phyloP scores from a whole-genome alignment of 1,284 basidiomycete genomes.

The Ganoderma boninense region DNA sequence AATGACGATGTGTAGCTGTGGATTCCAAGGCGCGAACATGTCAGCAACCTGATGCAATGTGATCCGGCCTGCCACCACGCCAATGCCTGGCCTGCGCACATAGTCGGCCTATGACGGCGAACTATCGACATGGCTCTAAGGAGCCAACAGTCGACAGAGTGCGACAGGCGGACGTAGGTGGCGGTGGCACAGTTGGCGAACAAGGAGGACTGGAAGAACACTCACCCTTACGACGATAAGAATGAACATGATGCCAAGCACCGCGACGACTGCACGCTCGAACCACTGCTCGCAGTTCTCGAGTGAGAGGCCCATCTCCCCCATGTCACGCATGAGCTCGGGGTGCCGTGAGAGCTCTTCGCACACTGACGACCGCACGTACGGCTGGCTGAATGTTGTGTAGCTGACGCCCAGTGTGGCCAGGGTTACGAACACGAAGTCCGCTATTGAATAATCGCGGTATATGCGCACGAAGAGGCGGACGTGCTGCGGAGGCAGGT shows the following conservation, averaged over 20 bases:
- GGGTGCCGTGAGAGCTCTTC: conserved; percentile 78
- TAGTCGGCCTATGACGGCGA: neutral
- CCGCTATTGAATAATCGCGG: conserved; percentile 78
- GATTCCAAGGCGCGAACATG: conserved; percentile 10
- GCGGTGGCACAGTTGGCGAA: conserved; percentile 5
- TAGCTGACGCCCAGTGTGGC: conserved; percentile 64
- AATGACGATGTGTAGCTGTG: conserved; percentile 75
- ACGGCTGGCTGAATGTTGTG: conserved; percentile 59
- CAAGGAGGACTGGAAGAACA: conserved; percentile 15
- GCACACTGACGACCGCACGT: conserved; percentile 67
- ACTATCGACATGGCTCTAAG: neutral
- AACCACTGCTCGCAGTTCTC: conserved; percentile 85
- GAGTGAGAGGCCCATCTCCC: conserved; percentile 73
- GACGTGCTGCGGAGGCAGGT: conserved; percentile 49
- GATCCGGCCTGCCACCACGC: conserved; percentile 6
- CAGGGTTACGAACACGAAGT: conserved; percentile 71
- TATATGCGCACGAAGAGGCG: conserved; percentile 66
- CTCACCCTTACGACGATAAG: conserved; percentile 72
- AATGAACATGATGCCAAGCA: conserved; percentile 65
- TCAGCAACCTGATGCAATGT: conserved; percentile 14
- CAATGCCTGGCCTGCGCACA: neutral
- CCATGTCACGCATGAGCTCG: conserved; percentile 74
- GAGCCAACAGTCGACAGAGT: neutral
- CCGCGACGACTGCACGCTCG: conserved; percentile 66
- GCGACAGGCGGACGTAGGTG: neutral